phyloP scores from a whole-genome alignment of 305 asterid genomes.

The Fraxinus nigra region DNA sequence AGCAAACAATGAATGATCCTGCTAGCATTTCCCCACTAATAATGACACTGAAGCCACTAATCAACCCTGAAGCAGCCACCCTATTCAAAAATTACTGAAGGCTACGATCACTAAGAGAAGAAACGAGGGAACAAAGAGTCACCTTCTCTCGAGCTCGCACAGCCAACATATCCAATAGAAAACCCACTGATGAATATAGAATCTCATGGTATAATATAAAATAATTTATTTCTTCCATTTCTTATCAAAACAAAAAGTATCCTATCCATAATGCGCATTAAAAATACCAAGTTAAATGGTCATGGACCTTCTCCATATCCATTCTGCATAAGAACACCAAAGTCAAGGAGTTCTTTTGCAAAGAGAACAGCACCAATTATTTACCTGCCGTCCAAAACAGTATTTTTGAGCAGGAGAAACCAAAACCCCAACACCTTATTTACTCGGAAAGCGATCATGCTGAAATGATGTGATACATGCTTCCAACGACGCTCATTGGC shows the following conservation, averaged over 20 bases:
- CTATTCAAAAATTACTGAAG: not conserved
- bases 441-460: not conserved
- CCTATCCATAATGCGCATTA: not conserved
- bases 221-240: not conserved
- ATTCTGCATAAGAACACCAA: not conserved
- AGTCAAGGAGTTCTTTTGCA: not conserved
- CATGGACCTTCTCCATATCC: not conserved
- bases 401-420: not conserved
- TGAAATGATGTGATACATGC: not conserved
- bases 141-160: not conserved
- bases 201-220: not conserved
- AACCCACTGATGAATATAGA: not conserved
- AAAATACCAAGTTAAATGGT: not conserved
- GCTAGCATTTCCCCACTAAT: not conserved
- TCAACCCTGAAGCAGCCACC: not conserved
- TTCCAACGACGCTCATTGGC: not conserved
- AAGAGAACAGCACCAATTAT: not conserved
- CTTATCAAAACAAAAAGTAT: not conserved
- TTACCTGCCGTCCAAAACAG: not conserved
- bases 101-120: not conserved
- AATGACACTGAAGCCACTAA: not conserved
- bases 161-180: not conserved
- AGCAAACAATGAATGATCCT: not conserved
- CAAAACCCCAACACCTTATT: not conserved
- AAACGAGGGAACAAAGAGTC: not conserved